phyloP scores from a whole-genome alignment of 2,329 filamentous ascomycete genomes.

The Fusarium chuoi region DNA sequence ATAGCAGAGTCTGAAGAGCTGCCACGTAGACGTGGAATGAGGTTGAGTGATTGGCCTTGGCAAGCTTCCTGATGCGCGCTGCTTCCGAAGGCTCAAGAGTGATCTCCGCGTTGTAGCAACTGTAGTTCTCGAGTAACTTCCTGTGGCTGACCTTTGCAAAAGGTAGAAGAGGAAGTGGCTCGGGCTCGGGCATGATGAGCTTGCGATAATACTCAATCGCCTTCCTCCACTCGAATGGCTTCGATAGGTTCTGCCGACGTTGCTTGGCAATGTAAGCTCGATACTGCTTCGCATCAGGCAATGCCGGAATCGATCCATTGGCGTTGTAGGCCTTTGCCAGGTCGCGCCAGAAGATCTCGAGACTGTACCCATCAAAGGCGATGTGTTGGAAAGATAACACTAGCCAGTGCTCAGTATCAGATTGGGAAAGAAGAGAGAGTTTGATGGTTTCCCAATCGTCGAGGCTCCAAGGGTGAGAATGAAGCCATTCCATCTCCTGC shows the following conservation, averaged over 20 bases:
- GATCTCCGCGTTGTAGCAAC: not conserved
- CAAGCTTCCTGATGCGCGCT: not conserved
- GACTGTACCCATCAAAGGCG: not conserved
- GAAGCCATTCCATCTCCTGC: not conserved
- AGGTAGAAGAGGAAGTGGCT: not conserved
- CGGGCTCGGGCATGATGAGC: not conserved
- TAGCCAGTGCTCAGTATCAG: not conserved
- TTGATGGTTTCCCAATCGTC: not conserved
- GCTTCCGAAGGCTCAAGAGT: not conserved
- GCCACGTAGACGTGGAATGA: conserved; percentile 11
- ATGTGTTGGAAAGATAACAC: conserved; percentile 4
- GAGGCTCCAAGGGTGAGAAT: not conserved
- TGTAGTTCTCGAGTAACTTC: conserved; percentile 3
- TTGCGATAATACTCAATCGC: conserved; percentile 2
- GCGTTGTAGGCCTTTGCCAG: not conserved
- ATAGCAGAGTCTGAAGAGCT: not conserved
- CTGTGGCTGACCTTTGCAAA: not conserved
- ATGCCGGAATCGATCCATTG: not conserved
- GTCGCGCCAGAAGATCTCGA: conserved; percentile 7
- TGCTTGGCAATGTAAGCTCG: not conserved
- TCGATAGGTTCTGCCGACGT: not conserved
- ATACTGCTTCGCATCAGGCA: not conserved
- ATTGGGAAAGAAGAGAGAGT: not conserved
- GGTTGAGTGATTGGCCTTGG: not conserved
- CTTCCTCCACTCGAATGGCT: conserved; percentile 6